Evolutionary conservation across 306 rosid genomes (phyloP), one percentile per base, ranked within the genome.

Genomic region (Prunus mume): DNA sequence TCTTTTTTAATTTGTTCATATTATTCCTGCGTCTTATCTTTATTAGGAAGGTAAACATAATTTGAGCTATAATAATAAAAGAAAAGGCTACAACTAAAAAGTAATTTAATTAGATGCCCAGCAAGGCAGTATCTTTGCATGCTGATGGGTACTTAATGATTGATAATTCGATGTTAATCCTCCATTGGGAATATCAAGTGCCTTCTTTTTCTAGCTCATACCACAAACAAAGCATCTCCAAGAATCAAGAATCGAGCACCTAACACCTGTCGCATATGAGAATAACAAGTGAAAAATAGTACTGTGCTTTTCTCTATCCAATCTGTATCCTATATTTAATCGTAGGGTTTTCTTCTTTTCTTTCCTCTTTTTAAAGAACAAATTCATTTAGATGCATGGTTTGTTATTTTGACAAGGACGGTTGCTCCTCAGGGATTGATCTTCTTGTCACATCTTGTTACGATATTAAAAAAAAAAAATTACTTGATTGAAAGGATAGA

Each of bases 401-500:
- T 52, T 52, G 58, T 52, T 18, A 18, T 52, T 18, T 18, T 54
- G 24, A 24, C 58, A 9, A 54, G 24, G 12, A 54, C 58, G 11
- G 12, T 18, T 22, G 22, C 58, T 19, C 58, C n/a, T 54, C 11
- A 12, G 60, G 25, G 60, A 7, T 55, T 55, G 2, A 7, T 55
- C 61, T 55, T 55, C 4, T 55, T n/a, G 27, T n/a, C 27, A n/a
- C 3, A 4, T 55, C 62, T 28, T 56, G 11, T 34, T 34, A 6
- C 0, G 1, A 32, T 5, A n/a, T n/a, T n/a, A 34, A 5, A 5
- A 34, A 5, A 5, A 6, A 34, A 34, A 5, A 5, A 1, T 1
- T 1, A 27, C 1, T 32, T 6, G 0, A 34, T 34, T 34, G 2
- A 38, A 38, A 38, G 2, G 0, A 38, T 38, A 0, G 0, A 7